Evolutionary conservation across 139 green algal species (phyloP).

Genomic region (Astrephomene gubernaculifera): DNA sequence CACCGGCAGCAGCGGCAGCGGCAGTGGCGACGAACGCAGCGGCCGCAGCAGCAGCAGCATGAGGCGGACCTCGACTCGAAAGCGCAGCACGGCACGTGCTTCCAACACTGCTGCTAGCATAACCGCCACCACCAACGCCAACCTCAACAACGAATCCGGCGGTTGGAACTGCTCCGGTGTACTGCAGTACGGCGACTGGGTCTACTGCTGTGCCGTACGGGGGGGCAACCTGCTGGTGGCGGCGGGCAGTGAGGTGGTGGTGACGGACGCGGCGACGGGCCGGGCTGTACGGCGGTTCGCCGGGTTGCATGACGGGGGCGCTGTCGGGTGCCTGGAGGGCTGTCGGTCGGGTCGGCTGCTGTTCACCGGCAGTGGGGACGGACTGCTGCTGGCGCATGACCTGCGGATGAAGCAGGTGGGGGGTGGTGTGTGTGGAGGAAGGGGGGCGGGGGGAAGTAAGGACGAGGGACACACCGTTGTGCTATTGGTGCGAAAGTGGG

Average conservation of each 20-base stretch:
- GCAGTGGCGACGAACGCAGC: slow-evolving; percentile 5
- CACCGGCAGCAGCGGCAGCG: background rate
- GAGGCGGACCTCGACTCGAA: too few species aligned
- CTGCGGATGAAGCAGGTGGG: slow-evolving; percentile 65
- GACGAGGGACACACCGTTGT: too few species aligned
- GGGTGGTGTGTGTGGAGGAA: background rate
- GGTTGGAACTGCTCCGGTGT: slow-evolving; percentile 38
- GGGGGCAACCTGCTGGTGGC: slow-evolving; percentile 61
- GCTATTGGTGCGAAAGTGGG: too few species aligned
- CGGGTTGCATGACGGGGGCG: slow-evolving; percentile 56
- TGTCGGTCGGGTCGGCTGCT: slow-evolving; percentile 61
- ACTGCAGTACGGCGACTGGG: slow-evolving; percentile 76
- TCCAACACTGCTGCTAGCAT: background rate
- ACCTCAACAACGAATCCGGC: background rate
- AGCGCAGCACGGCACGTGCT: background rate
- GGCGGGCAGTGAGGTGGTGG: slow-evolving; percentile 52
- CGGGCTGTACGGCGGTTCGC: slow-evolving; percentile 41
- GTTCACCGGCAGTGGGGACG: slow-evolving; percentile 67
- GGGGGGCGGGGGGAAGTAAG: too few species aligned
- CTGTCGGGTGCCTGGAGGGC: slow-evolving; percentile 63
- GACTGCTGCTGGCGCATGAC: slow-evolving; percentile 67
- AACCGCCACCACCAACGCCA: background rate
- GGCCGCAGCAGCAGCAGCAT: background rate
- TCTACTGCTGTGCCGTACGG: slow-evolving; percentile 59
- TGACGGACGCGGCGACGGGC: slow-evolving; percentile 52